phyloP scores from a whole-genome alignment of 352 stramenopile species.

The Pythium aristosporum region DNA sequence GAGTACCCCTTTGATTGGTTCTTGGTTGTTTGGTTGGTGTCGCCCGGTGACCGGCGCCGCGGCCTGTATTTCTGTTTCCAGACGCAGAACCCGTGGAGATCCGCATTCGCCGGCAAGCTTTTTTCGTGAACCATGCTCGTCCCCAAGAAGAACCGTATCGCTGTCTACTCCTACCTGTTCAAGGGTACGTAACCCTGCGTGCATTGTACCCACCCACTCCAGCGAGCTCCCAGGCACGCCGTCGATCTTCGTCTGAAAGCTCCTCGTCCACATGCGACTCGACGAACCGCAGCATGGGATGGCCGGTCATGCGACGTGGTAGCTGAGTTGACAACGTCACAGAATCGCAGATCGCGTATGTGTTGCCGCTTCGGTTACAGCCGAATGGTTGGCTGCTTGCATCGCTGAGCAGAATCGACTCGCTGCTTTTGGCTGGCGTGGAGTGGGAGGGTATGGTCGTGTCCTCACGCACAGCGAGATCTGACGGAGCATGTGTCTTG shows the following conservation, averaged over 20 bases:
- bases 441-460: background rate
- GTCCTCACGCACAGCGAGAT: background rate
- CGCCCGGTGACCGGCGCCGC: slow-evolving; percentile 8
- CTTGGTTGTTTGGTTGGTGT: slow-evolving; percentile 33
- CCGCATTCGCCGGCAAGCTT: slow-evolving; percentile 90
- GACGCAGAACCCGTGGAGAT: slow-evolving; percentile 71
- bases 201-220: background rate
- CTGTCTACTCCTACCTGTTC: slow-evolving; percentile 98
- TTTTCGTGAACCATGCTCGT: slow-evolving; percentile 89
- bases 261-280: background rate
- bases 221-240: background rate
- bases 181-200: slow-evolving; percentile 60
- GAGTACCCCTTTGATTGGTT: slow-evolving; percentile 26
- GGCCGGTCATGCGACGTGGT: background rate
- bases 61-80: slow-evolving; percentile 30
- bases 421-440: background rate
- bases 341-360: background rate
- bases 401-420: background rate
- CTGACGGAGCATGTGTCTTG: slow-evolving; percentile 12
- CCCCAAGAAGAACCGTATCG: slow-evolving; percentile 98
- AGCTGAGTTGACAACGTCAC: background rate
- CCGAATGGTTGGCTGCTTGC: no score
- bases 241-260: background rate
- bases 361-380: background rate
- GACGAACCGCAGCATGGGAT: background rate